These are phyloP conservation scores for Desmodesmus armatus DNA, from an alignment of 139 green algal genomes.

Conservation along the genomic window DNA sequence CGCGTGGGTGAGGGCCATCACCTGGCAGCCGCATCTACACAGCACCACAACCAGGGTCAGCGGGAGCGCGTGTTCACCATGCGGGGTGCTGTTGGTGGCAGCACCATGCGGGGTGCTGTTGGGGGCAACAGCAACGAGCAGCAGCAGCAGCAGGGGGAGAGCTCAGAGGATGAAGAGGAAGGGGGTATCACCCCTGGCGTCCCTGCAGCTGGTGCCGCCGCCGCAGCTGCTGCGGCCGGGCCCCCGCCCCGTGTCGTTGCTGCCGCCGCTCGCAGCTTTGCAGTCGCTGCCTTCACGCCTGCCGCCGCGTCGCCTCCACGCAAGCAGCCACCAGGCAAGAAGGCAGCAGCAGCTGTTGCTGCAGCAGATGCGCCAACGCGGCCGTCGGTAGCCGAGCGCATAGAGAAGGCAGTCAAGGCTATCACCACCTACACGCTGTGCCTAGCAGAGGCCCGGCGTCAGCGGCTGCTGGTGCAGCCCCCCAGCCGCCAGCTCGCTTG, in stretches of 20 bases:
- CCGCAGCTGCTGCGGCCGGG: neutral
- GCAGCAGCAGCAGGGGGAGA: neutral
- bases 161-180: neutral
- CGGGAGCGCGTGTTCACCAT: conserved; percentile 39
- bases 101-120: neutral
- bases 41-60: conserved; percentile 22
- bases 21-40: conserved; percentile 16
- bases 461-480: conserved; percentile 19
- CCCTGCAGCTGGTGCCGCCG: neutral
- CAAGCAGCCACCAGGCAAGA: neutral
- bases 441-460: neutral
- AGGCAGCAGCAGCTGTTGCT: conserved; percentile 3
- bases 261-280: neutral
- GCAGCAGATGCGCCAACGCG: neutral
- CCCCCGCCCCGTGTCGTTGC: neutral
- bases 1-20: conserved; percentile 10
- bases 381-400: neutral
- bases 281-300: neutral
- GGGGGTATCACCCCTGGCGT: no score
- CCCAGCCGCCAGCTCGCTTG: neutral
- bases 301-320: neutral
- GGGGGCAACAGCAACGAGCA: neutral
- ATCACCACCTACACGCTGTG: conserved; percentile 10
- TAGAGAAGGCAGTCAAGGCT: neutral
- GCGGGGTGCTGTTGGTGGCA: neutral